Base-by-base conservation (phyloP, 2,329 filamentous ascomycete genomes). In the Furcasterigmium furcatum region DNA sequence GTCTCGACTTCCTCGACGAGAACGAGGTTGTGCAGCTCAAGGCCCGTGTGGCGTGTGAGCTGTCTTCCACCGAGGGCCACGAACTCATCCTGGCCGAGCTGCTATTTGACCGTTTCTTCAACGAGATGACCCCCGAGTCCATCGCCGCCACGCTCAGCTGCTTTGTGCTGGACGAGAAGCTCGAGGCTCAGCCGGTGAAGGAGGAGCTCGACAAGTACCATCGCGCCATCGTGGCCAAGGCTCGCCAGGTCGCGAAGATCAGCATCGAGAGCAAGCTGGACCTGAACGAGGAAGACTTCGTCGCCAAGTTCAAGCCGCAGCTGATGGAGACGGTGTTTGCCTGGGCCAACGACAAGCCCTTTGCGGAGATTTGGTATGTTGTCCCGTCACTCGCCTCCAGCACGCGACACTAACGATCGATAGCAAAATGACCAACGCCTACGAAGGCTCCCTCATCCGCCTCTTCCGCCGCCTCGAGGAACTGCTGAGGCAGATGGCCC, bases 371-470 rank as follows among this genome's bases (percentile, higher is more conserved):
- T 51, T 97, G 94, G 92, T 96, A 81, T 61, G 89, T 80, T 44
- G 25, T 13, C n/a, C 10, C n/a, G 19, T 30, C 24, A 40, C 30
- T 20, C 12, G 4, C 3, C 9, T 3, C 16, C 34, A 18, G 18
- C 9, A 35, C 40, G 21, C 7, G 12, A 27, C 40, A 38, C 44
- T 51, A 22, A 51, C 47, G 39, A 14, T 12, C 7, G 7, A 8
- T 52, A 95, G 92, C 71, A 95, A 95, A 89, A 96, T 99, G 91
- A 97, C 94, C 22, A 92, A 96, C 58, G 89, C 92, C 22, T 99
- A 96, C 67, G 94, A 99, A 72, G 94, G 94, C 49, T 96, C 90
- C 47, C 74, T 99, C 50, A 97, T 99, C 57, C 90, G 94, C 41
- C 83, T 96, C 32, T 99, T 99, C 82, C 87, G 94, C 45, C 88